Percentiles rank a stretch among this genome's conserved stretches.
Evolutionary conservation across 768 basidiomycete genomes (phyloP).

Genomic region (Pisolithus orientalis): DNA sequence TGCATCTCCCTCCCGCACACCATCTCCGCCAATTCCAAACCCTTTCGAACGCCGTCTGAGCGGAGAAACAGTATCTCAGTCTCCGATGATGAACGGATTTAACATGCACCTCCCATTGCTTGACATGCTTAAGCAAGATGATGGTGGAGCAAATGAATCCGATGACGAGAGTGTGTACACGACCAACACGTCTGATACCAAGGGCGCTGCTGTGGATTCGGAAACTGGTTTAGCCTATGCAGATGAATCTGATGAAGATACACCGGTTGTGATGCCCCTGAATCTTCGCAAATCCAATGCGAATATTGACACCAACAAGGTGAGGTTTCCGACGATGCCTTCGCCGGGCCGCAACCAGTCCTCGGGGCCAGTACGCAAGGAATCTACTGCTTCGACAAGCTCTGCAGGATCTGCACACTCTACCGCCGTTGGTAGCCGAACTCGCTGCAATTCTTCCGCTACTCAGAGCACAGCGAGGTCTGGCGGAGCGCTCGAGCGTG

Average conservation of each 20-base stretch:
- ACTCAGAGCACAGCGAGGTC: constrained; percentile 25
- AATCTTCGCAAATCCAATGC: constrained; percentile 17
- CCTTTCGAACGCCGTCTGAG: constrained; percentile 87
- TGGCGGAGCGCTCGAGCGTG: constrained; percentile 38
- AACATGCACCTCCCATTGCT: constrained; percentile 47
- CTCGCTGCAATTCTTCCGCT: constrained; percentile 21
- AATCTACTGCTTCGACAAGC: constrained; percentile 17
- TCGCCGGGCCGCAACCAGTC: constrained; percentile 11
- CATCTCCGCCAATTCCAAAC: constrained; percentile 64
- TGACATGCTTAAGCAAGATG: constrained; percentile 40
- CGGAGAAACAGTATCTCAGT: constrained; percentile 43
- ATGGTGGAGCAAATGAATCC: constrained; percentile 18
- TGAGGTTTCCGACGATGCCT: constrained; percentile 31
- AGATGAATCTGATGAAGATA: constrained; percentile 27
- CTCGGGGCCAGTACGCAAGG: constrained; percentile 21
- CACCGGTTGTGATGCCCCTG: constrained; percentile 25
- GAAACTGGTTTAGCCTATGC: constrained; percentile 36
- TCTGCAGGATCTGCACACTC: constrained; percentile 16
- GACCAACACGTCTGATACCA: constrained; percentile 20
- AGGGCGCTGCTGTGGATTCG: constrained; percentile 12
- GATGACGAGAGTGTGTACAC: constrained; percentile 32
- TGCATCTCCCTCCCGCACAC: constrained; percentile 24
- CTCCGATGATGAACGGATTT: constrained; percentile 14
- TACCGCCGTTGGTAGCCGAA: constrained; percentile 1
- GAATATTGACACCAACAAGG: constrained; percentile 13